Evolutionary conservation across 768 basidiomycete species (phyloP).

Genomic region (Lentinula sp.): DNA sequence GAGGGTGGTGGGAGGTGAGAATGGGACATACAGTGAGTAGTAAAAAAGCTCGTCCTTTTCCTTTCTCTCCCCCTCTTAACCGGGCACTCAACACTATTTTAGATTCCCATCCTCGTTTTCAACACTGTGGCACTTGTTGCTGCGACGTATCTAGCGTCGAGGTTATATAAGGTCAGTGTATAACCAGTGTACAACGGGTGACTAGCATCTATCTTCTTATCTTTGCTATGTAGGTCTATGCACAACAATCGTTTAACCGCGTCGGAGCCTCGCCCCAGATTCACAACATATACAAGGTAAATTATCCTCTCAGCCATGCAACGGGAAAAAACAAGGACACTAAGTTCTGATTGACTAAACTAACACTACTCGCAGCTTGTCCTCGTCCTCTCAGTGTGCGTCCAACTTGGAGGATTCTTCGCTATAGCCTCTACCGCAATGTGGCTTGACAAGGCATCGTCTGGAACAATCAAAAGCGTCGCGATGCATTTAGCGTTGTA

Average conservation of each 20-base stretch:
- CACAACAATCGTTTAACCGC: conserved; percentile 37
- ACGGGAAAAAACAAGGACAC: too few species aligned
- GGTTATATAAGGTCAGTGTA: conserved; percentile 32
- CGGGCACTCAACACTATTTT: neutral
- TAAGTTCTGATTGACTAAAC: neutral
- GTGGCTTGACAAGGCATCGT: conserved; percentile 44
- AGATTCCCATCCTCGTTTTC: conserved; percentile 36
- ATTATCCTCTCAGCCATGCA: neutral
- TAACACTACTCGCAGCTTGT: conserved; percentile 27
- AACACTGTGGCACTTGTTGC: conserved; percentile 29
- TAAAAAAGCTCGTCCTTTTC: too few species aligned
- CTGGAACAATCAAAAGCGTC: conserved; percentile 26
- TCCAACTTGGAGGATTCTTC: conserved; percentile 47
- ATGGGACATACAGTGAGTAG: conserved; percentile 28
- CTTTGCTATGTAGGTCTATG: conserved; percentile 29
- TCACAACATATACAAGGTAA: conserved; percentile 42
- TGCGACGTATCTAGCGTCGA: conserved; percentile 32
- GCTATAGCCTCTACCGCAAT: conserved; percentile 35
- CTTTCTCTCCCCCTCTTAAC: too few species aligned
- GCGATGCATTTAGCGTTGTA: conserved; percentile 29
- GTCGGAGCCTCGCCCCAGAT: conserved; percentile 42
- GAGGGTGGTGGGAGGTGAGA: conserved; percentile 34
- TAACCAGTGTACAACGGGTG: neutral
- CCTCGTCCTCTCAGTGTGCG: conserved; percentile 39
- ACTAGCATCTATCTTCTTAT: neutral